Conservation (phyloP, 2,329 filamentous ascomycete genomes). For the Fusarium clavum region DNA sequence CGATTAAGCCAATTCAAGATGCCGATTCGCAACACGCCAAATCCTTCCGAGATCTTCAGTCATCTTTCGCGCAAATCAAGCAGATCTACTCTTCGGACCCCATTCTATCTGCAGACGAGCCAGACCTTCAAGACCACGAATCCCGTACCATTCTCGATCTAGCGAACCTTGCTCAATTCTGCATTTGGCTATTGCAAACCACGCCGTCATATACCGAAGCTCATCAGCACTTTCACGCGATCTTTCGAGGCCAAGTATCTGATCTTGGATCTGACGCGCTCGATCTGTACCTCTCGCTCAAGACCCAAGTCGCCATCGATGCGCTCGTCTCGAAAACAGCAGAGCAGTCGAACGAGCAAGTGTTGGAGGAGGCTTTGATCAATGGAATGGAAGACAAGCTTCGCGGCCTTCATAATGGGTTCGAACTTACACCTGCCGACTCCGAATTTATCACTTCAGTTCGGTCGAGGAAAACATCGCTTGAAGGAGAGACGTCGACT, state of each 20-base stretch:
- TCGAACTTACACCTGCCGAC: slow-evolving; percentile 52
- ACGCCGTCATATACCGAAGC: slow-evolving; percentile 56
- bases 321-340: slow-evolving; percentile 63
- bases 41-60: slow-evolving; percentile 49
- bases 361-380: slow-evolving; percentile 67
- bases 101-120: slow-evolving; percentile 51
- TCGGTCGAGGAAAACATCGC: slow-evolving; percentile 49
- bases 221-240: slow-evolving; percentile 59
- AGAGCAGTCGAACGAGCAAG: slow-evolving; percentile 62
- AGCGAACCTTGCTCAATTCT: slow-evolving; percentile 62
- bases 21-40: slow-evolving; percentile 50
- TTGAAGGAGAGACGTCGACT: slow-evolving; percentile 48
- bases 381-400: slow-evolving; percentile 65
- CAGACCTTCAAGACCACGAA: slow-evolving; percentile 50
- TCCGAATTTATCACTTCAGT: slow-evolving; percentile 51
- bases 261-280: slow-evolving; percentile 57
- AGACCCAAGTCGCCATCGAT: slow-evolving; percentile 64
- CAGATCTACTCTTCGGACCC: slow-evolving; percentile 50
- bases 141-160: slow-evolving; percentile 56
- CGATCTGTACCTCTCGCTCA: slow-evolving; percentile 60
- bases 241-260: slow-evolving; percentile 59
- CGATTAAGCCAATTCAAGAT: slow-evolving; percentile 50
- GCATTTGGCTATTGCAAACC: slow-evolving; percentile 54
- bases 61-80: slow-evolving; percentile 51
- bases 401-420: slow-evolving; percentile 49